Base-by-base conservation (phyloP, 345 rosid species). In the Rhizophora mangle region DNA sequence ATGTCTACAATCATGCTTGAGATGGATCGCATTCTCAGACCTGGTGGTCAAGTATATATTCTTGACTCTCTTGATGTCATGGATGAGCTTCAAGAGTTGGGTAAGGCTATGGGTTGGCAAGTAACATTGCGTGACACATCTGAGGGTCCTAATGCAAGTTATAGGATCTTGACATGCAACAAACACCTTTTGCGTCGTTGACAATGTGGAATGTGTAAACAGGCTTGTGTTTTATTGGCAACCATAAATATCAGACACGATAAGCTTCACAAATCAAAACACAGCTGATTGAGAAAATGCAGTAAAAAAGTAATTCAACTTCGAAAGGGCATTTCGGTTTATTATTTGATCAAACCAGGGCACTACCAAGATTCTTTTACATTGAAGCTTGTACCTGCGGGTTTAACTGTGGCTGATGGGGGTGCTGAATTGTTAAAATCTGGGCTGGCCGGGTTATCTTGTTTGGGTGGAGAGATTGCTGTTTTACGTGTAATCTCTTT, bases 91-190 rank as follows among this genome's bases (percentile, higher is more conserved):
- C 85, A 77, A 64, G 94, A 76, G 70, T 85, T 85, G 15, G 94
- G 84, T 0, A 92, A 80, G 51, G 96, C 96, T 58, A 86, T 95
- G 96, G 88, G 91, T 24, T 95, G 99, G 99, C 86, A 62, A 9
- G 74, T 74, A 6, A 3, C 73, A 31, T 30, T 92, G 76, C 92
- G 85, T 1, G 90, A 92, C 62, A 95, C 99, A 37, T 76, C 93
- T 21, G 99, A 95, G 83, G 99, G 99, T 51, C 97, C 97, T 75
- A 92, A 90, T 80, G 94, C 99, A 59, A 92, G 97, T 81, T 89
- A 89, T 71, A 85, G 91, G 81, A 79, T 92, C 72, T 78, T 95
- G 80, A 77, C 85, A 18, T 86, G 91, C 54, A 96, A 95, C 32
- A 95, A 95, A 80, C 85, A 61, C 52, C 83, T 90, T 21, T 73